These are phyloP conservation scores for Clavispora fructus DNA, from an alignment of 805 yeast genomes.

Conservation along the genomic window DNA sequence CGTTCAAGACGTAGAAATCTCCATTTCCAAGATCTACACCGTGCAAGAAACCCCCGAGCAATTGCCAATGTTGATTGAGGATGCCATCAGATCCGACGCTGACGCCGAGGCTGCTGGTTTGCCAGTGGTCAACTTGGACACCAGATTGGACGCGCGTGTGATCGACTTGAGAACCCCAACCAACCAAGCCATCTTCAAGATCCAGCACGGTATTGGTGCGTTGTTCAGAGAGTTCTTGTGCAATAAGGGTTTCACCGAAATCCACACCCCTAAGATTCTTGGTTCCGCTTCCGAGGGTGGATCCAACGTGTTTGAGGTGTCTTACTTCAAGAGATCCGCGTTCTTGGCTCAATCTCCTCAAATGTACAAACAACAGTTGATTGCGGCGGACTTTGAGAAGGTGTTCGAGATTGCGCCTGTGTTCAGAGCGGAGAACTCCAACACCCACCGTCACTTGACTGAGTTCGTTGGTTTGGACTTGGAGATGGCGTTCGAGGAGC, in stretches of 20 bases:
- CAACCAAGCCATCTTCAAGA: slow-evolving; percentile 94
- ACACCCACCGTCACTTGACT: slow-evolving; percentile 99
- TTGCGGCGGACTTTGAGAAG: slow-evolving; percentile 95
- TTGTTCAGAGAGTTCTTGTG: slow-evolving; percentile 85
- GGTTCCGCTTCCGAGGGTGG: slow-evolving; percentile 99
- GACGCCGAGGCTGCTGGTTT: slow-evolving; percentile 89
- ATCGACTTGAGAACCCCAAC: slow-evolving; percentile 96
- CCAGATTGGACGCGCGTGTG: slow-evolving; percentile 91
- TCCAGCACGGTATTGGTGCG: slow-evolving; percentile 83
- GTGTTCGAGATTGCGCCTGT: slow-evolving; percentile 97
- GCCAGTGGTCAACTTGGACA: slow-evolving; percentile 93
- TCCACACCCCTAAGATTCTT: slow-evolving; percentile 92
- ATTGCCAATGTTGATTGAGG: slow-evolving; percentile 92
- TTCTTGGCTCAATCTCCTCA: slow-evolving; percentile 98
- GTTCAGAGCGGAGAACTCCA: slow-evolving; percentile 98
- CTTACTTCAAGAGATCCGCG: slow-evolving; percentile 89
- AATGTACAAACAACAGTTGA: slow-evolving; percentile 94
- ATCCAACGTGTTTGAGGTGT: slow-evolving; percentile 88
- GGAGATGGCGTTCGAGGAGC: slow-evolving; percentile 98
- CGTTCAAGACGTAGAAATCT: slow-evolving; percentile 84
- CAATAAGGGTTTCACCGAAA: slow-evolving; percentile 70
- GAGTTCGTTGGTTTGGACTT: slow-evolving; percentile 96
- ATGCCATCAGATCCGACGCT: slow-evolving; percentile 90
- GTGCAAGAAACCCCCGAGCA: slow-evolving; percentile 87
- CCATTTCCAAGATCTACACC: slow-evolving; percentile 64